These are phyloP conservation scores for Diaporthe ampelina DNA, from an alignment of 2,329 filamentous ascomycete species.

Conservation along the genomic window DNA sequence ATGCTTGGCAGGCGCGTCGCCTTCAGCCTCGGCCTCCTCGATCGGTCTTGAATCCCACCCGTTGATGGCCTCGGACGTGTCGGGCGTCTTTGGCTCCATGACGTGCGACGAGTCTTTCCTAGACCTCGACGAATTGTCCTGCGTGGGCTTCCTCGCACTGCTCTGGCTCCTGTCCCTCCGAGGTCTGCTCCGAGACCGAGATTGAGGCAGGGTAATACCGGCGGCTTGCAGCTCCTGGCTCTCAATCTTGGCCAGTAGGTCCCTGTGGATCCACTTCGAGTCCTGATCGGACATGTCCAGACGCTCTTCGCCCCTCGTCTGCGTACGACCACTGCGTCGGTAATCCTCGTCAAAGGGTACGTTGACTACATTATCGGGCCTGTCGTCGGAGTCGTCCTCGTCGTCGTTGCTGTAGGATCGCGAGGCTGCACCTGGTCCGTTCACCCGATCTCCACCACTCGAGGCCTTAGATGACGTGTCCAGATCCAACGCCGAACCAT, in stretches of 20 bases:
- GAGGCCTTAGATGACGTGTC: slow-evolving; percentile 36
- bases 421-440: slow-evolving; percentile 36
- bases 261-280: slow-evolving; percentile 87
- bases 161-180: slow-evolving; percentile 59
- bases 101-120: slow-evolving; percentile 62
- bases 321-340: slow-evolving; percentile 39
- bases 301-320: slow-evolving; percentile 48
- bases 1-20: slow-evolving; percentile 63
- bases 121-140: slow-evolving; percentile 50
- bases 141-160: slow-evolving; percentile 50
- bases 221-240: slow-evolving; percentile 84
- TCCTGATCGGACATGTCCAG: slow-evolving; percentile 63
- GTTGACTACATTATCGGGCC: slow-evolving; percentile 62
- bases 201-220: slow-evolving; percentile 73
- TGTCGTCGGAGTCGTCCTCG: slow-evolving; percentile 53
- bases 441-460: slow-evolving; percentile 34
- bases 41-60: slow-evolving; percentile 81
- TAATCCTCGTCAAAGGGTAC: slow-evolving; percentile 51
- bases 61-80: slow-evolving; percentile 56
- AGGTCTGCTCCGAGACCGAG: slow-evolving; percentile 66
- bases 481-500: slow-evolving; percentile 31
- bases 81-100: slow-evolving; percentile 54
- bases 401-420: slow-evolving; percentile 43
- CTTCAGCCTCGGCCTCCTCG: slow-evolving; percentile 80
- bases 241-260: slow-evolving; percentile 87